Conservation (phyloP, 768 basidiomycete genomes). For the Pleurotus ostreatus region DNA sequence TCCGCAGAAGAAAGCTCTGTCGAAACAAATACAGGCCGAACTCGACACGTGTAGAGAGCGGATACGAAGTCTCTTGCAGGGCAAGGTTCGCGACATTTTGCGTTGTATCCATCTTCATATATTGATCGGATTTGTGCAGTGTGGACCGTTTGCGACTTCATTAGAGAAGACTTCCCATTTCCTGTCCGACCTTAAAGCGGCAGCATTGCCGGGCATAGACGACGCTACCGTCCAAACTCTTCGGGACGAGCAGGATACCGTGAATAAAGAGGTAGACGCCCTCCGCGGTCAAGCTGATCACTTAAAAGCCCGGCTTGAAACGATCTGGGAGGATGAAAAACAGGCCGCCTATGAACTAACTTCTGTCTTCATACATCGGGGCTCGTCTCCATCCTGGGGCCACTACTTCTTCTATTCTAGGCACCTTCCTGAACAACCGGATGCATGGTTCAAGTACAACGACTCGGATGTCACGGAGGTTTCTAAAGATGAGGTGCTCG, state of each 20-base stretch:
- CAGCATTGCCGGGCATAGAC: slow-evolving; percentile 51
- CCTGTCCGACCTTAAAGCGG: slow-evolving; percentile 41
- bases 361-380: slow-evolving; percentile 93
- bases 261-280: slow-evolving; percentile 54
- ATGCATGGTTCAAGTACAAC: slow-evolving; percentile 96
- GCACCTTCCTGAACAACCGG: slow-evolving; percentile 72
- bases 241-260: slow-evolving; percentile 44
- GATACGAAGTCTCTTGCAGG: slow-evolving; percentile 60
- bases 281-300: slow-evolving; percentile 43
- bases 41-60: slow-evolving; percentile 64
- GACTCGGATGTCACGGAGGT: slow-evolving; percentile 83
- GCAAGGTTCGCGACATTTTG: slow-evolving; percentile 49
- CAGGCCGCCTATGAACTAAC: slow-evolving; percentile 83
- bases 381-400: slow-evolving; percentile 80
- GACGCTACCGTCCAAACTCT: slow-evolving; percentile 51
- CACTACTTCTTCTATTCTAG: slow-evolving; percentile 97
- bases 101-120: background rate
- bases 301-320: slow-evolving; percentile 70
- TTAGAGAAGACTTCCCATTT: slow-evolving; percentile 56
- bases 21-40: slow-evolving; percentile 66
- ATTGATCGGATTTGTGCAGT: slow-evolving; percentile 32
- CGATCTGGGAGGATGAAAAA: slow-evolving; percentile 66
- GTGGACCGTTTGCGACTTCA: slow-evolving; percentile 53
- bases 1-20: slow-evolving; percentile 62
- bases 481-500: slow-evolving; percentile 76